Base-by-base conservation (phyloP, 2,329 filamentous ascomycete species). In the Penicillium freii region DNA sequence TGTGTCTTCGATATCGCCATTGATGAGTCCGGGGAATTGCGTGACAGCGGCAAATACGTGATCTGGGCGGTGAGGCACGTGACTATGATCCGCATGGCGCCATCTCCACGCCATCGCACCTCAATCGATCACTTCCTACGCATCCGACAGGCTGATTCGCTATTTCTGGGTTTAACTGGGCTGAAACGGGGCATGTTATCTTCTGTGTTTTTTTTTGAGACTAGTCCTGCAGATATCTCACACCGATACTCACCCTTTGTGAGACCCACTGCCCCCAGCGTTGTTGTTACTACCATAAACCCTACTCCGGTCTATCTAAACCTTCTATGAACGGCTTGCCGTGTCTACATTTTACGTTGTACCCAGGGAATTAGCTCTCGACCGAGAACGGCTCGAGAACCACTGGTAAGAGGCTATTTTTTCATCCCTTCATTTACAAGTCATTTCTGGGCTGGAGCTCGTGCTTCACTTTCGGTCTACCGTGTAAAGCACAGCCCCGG, bases 21-120 rank as follows among this genome's bases (percentile, higher is more conserved):
- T 40, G 40, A 45, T 52, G 29, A 52, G 42, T 52, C 38, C 29
- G 29, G 51, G 42, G 43, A 27, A 54, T 54, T 54, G 51, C 51
- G 51, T 49, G 43, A 54, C 21, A 29, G 40, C 50, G 50, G 51
- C 51, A 21, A 49, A 54, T 54, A 15, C 51, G 44, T 49, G 51
- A 48, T 54, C 33, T 23, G 27, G 51, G 51, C 51, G 51, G 51
- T 54, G 44, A 49, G 27, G 33, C 63, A 68, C 66, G 60, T 69
- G 67, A 56, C 42, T n/a, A 23, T 43, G 19, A 52, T n/a, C 9
- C 27, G 21, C 56, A 68, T 66, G 46, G 61, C 66, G 62, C 64
- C 58, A 65, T 66, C 44, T 23, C 54, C 51, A 38, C 13, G 15
- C 19, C 19, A 36, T 63, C 57, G 55, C 61, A 66, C 60, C 54